Base-by-base conservation (phyloP, 129 eudicot species). In the Flaveria sonorensis region DNA sequence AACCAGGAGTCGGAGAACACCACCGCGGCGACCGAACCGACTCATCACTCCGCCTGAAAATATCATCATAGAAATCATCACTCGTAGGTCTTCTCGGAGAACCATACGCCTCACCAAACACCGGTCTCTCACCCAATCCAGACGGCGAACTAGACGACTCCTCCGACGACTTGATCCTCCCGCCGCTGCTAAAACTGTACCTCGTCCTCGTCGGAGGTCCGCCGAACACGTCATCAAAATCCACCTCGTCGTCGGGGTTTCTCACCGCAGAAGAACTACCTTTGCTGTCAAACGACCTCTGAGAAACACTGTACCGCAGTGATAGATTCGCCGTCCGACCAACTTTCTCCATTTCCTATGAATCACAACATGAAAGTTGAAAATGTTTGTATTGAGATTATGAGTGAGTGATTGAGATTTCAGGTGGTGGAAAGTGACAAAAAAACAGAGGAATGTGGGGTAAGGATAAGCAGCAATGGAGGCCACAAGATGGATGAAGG, bases 171-270 rank as follows among this genome's bases (percentile, higher is more conserved):
- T 59, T 85, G 57, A 61, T 48, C 26, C 85, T 53, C 28, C 82
- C 83, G 64, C 82, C 83, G 64, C 84, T 82, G 20, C 81, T 71
- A 68, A 79, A 85, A 77, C 90, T 81, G 81, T 84, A 62, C 23
- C 73, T 91, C 85, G 63, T 83, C 46, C 97, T 84, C 85, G 92
- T 81, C 8, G 97, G 99, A 48, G 99, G 99, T 45, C 99, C 99
- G 2, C 99, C 99, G 59, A 95, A 95, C 20, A 95, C 99, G 45
- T 95, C 99, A 56, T 87, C 81, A 67, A 95, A 95, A 79, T 95
- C 96, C 43, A 91, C 82, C n/a, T 95, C 97, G 8, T 60, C 50
- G 19, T 82, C 82, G 72, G 75, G 62, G 62, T 53, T 67, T 30
- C 70, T 70, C 51, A 39, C 14, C 64, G 74, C 68, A 16, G 81